Evolutionary conservation across 768 basidiomycete species (phyloP).

Genomic region (Lyophyllum semitale): DNA sequence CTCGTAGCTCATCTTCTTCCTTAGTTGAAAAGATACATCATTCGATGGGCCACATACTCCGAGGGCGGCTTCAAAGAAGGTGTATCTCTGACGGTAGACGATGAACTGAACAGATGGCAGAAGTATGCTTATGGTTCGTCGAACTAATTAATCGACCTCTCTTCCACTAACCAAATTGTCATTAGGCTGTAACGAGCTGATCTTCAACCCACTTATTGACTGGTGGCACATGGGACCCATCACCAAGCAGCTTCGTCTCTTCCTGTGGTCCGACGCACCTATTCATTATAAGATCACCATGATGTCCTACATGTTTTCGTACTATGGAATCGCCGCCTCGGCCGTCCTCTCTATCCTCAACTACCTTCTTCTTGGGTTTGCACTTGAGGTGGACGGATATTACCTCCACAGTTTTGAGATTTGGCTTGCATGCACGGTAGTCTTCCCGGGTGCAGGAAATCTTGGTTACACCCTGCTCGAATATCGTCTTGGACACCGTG

Average conservation of each 20-base stretch:
- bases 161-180: background rate
- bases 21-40: constrained; percentile 66
- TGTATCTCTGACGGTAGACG: constrained; percentile 85
- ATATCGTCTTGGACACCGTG: constrained; percentile 63
- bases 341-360: constrained; percentile 66
- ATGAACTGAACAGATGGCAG: constrained; percentile 92
- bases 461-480: constrained; percentile 68
- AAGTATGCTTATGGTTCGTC: constrained; percentile 76
- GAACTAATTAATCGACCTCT: background rate
- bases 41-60: constrained; percentile 86
- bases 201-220: constrained; percentile 80
- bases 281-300: constrained; percentile 84
- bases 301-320: constrained; percentile 71
- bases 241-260: constrained; percentile 75
- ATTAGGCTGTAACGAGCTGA: constrained; percentile 72
- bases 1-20: background rate
- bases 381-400: constrained; percentile 65
- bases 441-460: constrained; percentile 72
- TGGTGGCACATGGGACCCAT: constrained; percentile 85
- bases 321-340: constrained; percentile 66
- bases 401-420: constrained; percentile 76
- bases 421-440: constrained; percentile 71
- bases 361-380: constrained; percentile 68
- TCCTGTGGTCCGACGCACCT: constrained; percentile 76
- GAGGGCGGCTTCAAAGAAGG: constrained; percentile 90